Evolutionary conservation across 129 eudicot species (phyloP), one percentile per base, ranked within the genome.

Genomic region (Centrapalus pauciflorus): DNA sequence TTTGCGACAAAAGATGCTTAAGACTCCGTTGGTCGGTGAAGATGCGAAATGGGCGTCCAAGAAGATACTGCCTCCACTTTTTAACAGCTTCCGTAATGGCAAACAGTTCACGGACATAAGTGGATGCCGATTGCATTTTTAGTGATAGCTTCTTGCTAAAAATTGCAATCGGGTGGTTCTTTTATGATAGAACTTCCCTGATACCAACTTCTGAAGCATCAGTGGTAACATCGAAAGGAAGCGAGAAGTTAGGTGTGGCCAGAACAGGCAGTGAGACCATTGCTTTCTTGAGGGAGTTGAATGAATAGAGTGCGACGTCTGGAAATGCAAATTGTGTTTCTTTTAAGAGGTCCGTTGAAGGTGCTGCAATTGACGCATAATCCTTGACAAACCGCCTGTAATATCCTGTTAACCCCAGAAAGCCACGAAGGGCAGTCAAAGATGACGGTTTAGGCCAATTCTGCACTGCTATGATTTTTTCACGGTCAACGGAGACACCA

Each of bases 51-150:
- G 38, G 20, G 2, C 25, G 12, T 2, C 66, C 48, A 12, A 59
- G 21, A 7, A 59, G 48, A 33, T 59, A 59, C 5, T 30, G 66
- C 4, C 66, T 8, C 66, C 66, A 59, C 23, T 59, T 59, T 16
- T 33, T 20, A 10, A 29, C 66, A 28, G 29, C 66, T 3, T 19
- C 21, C 12, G 66, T 28, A 4, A 59, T 32, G 13, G 66, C 43
- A 12, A 7, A 32, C 4, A 59, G 7, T 5, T 59, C 66, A 9
- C 66, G 45, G 1, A 4, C 43, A 61, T 61, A 61, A 7, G 66
- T 35, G 2, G 66, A 61, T 3, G 66, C 9, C 17, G n/a, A 2
- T 9, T 16, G 50, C 5, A 61, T n/a, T n/a, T 16, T 3, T 7
- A 16, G 9, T 19, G 13, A 14, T 21, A 6, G 6, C 17, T 10